These are phyloP conservation scores for Aspergillus melleus DNA, from an alignment of 2,329 filamentous ascomycete species.

Conservation along the genomic window DNA sequence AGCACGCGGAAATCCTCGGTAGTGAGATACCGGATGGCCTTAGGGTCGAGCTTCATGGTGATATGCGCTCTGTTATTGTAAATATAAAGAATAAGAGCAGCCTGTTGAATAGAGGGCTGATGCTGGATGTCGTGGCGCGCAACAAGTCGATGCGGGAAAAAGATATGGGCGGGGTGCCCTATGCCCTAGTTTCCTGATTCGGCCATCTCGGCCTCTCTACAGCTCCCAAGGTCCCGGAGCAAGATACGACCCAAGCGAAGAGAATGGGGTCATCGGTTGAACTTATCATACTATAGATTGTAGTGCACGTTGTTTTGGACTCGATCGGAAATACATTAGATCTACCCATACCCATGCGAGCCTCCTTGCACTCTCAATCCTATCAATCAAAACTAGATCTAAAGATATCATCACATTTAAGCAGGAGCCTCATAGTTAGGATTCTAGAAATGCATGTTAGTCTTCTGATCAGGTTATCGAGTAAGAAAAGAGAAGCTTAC, in stretches of 20 bases:
- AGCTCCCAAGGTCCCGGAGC: not conserved
- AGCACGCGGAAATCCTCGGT: constrained; percentile 94
- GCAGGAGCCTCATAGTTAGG: constrained; percentile 45
- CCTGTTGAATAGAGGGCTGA: not conserved
- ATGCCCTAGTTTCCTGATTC: constrained; percentile 39
- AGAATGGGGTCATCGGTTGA: not conserved
- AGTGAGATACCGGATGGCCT: constrained; percentile 87
- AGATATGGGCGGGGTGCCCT: constrained; percentile 36
- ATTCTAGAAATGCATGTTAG: constrained; percentile 40
- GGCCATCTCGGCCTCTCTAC: constrained; percentile 5
- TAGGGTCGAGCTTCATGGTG: constrained; percentile 91
- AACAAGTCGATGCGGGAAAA: constrained; percentile 29
- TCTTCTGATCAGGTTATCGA: not conserved
- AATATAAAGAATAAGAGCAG: constrained; percentile 2
- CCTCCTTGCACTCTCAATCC: constrained; percentile 20
- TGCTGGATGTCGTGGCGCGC: constrained; percentile 1
- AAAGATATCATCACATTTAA: constrained; percentile 27
- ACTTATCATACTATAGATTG: constrained; percentile 17
- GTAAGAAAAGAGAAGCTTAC: constrained; percentile 52
- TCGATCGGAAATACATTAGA: constrained; percentile 38
- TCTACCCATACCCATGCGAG: constrained; percentile 26
- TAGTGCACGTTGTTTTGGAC: constrained; percentile 33
- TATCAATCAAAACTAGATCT: constrained; percentile 19
- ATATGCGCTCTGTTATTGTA: constrained; percentile 1
- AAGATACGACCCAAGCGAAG: not conserved